Evolutionary conservation across 768 basidiomycete genomes (phyloP).

Genomic region (Holtermanniella nyarrowii): DNA sequence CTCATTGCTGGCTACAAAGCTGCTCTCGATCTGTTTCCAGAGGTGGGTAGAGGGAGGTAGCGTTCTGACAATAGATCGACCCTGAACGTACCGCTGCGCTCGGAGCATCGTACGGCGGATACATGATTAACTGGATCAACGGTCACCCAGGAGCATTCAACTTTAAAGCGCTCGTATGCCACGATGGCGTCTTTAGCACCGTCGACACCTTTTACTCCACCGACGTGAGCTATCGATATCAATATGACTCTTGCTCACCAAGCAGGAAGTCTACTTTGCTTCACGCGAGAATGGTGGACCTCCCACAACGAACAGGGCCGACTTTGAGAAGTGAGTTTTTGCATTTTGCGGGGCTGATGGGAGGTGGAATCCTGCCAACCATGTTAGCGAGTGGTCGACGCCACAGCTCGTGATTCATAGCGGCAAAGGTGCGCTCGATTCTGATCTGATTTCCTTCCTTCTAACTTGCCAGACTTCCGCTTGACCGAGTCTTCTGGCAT

Average conservation of each 20-base stretch:
- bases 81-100: constrained; percentile 45
- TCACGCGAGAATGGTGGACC: constrained; percentile 21
- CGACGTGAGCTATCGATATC: constrained; percentile 43
- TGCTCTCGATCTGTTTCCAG: constrained; percentile 31
- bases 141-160: constrained; percentile 77
- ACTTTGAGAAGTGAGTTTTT: constrained; percentile 26
- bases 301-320: constrained; percentile 13
- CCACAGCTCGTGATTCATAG: constrained; percentile 77
- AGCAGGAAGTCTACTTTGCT: constrained; percentile 33
- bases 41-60: constrained; percentile 12
- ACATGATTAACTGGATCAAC: constrained; percentile 72
- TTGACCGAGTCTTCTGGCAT: constrained; percentile 77
- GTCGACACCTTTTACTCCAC: constrained; percentile 73
- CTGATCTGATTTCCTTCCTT: background rate
- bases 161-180: constrained; percentile 84
- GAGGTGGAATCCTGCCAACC: constrained; percentile 70
- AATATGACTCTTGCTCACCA: background rate
- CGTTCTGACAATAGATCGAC: constrained; percentile 35
- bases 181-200: constrained; percentile 63
- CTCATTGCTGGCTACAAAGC: constrained; percentile 40
- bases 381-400: constrained; percentile 72
- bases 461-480: constrained; percentile 53
- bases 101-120: constrained; percentile 70
- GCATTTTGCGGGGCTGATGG: background rate
- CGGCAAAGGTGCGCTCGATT: constrained; percentile 47